Evolutionary conservation across 2,329 filamentous ascomycete genomes (phyloP).

Genomic region (Ascochyta clinopodiicola): DNA sequence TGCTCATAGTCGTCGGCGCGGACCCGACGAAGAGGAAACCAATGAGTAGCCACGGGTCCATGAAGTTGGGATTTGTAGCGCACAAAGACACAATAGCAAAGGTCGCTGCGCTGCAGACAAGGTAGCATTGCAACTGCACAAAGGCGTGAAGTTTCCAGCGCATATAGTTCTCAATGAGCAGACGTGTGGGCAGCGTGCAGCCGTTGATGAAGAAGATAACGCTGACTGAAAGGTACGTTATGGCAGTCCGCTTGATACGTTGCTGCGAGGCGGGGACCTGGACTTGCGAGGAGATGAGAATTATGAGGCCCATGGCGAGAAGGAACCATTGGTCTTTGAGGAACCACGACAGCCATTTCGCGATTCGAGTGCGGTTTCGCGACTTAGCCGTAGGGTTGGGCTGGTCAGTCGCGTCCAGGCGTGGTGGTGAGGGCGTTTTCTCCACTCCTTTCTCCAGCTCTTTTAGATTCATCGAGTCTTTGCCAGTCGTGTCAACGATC

Average conservation of each 20-base stretch:
- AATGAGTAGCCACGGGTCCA: conserved; percentile 70
- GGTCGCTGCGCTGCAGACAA: conserved; percentile 69
- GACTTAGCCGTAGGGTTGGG: not conserved
- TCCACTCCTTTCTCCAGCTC: not conserved
- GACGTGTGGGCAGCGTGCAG: conserved; percentile 68
- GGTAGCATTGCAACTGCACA: conserved; percentile 71
- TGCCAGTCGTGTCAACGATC: not conserved
- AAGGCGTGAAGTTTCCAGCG: conserved; percentile 73
- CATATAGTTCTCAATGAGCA: conserved; percentile 66
- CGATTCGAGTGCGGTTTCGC: conserved; percentile 8
- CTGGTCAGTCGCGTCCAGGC: not conserved
- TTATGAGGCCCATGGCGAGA: conserved; percentile 63
- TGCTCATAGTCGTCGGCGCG: conserved; percentile 74
- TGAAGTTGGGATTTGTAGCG: conserved; percentile 56
- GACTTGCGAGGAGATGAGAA: conserved; percentile 61
- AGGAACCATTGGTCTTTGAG: conserved; percentile 69
- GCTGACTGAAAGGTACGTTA: conserved; percentile 72
- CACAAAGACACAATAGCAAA: conserved; percentile 63
- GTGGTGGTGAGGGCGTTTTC: not conserved
- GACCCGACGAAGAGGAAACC: conserved; percentile 72
- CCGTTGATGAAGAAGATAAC: conserved; percentile 76
- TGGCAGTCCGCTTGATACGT: conserved; percentile 55
- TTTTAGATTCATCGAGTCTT: not conserved
- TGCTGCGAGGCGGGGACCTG: conserved; percentile 63
- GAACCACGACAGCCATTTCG: conserved; percentile 42